Evolutionary conservation across 495 filamentous ascomycete species (phyloP).

Genomic region (Tuber borchii): DNA sequence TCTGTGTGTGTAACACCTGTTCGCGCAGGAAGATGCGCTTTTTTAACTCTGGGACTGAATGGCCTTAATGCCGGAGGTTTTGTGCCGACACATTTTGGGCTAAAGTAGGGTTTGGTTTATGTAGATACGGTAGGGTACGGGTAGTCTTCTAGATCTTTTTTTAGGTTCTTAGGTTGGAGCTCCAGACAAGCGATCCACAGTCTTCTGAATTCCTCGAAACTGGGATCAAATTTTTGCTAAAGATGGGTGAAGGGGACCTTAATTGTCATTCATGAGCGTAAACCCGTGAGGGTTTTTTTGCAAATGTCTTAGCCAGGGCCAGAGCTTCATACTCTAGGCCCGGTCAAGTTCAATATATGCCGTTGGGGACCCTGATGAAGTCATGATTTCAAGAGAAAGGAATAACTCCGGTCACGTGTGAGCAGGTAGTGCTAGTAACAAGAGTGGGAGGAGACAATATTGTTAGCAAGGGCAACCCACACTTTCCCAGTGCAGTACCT

Average conservation of each 20-base stretch:
- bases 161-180: not conserved
- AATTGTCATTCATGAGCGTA: not conserved
- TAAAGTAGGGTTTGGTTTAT: not conserved
- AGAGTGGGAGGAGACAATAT: not conserved
- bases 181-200: not conserved
- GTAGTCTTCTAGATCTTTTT: not conserved
- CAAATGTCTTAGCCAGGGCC: not conserved
- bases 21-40: too few species aligned
- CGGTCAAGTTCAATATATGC: not conserved
- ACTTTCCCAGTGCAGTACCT: not conserved
- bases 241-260: not conserved
- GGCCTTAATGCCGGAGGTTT: not conserved
- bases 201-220: not conserved
- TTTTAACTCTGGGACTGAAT: too few species aligned
- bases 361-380: not conserved
- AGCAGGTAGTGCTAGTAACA: not conserved
- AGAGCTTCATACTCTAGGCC: not conserved
- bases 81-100: not conserved
- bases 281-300: not conserved
- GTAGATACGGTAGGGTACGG: not conserved
- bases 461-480: not conserved
- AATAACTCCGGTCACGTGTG: not conserved
- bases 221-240: not conserved
- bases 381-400: not conserved
- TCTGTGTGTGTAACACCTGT: too few species aligned